Conservation (phyloP, 176 grass and related monocot species). For the Bromus sterilis region DNA sequence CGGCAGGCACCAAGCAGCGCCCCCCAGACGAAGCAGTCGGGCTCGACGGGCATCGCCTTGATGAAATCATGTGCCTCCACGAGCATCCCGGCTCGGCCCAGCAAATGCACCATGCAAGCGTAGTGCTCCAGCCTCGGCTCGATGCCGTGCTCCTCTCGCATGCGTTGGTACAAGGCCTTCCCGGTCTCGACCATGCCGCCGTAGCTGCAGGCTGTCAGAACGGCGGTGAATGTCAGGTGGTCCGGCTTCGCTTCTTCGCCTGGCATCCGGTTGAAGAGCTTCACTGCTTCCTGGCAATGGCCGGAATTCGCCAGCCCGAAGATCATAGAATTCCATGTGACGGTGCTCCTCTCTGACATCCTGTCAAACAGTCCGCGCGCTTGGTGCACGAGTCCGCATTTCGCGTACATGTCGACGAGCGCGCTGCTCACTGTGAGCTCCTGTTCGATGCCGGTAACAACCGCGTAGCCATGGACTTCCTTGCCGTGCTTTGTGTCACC, state of each 20-base stretch:
- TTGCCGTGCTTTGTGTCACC: slow-evolving; percentile 49
- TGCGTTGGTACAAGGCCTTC: slow-evolving; percentile 29
- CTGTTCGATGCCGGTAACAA: slow-evolving; percentile 20
- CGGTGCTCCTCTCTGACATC: slow-evolving; percentile 40
- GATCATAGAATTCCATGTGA: slow-evolving; percentile 74
- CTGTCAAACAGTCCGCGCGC: slow-evolving; percentile 35
- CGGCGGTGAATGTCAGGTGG: slow-evolving; percentile 58
- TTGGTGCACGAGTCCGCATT: slow-evolving; percentile 40
- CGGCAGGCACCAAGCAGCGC: slow-evolving; percentile 52
- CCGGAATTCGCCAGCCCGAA: slow-evolving; percentile 59
- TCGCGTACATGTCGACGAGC: slow-evolving; percentile 62
- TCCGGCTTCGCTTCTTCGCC: slow-evolving; percentile 4
- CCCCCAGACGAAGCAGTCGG: slow-evolving; percentile 64
- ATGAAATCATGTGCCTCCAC: slow-evolving; percentile 42
- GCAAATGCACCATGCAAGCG: slow-evolving; percentile 64
- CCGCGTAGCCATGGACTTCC: slow-evolving; percentile 49
- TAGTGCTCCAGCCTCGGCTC: slow-evolving; percentile 59
- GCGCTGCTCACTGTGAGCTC: slow-evolving; percentile 46
- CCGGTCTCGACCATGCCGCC: slow-evolving; percentile 48
- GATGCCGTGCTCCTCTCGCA: slow-evolving; percentile 34
- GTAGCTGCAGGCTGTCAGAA: slow-evolving; percentile 54
- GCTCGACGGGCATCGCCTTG: slow-evolving; percentile 46
- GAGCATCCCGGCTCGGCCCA: slow-evolving; percentile 46
- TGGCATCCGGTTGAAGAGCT: slow-evolving; percentile 39
- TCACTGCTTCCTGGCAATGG: slow-evolving; percentile 40